Conservation (phyloP, 345 rosid species). For the Hypericum androsaemum region DNA sequence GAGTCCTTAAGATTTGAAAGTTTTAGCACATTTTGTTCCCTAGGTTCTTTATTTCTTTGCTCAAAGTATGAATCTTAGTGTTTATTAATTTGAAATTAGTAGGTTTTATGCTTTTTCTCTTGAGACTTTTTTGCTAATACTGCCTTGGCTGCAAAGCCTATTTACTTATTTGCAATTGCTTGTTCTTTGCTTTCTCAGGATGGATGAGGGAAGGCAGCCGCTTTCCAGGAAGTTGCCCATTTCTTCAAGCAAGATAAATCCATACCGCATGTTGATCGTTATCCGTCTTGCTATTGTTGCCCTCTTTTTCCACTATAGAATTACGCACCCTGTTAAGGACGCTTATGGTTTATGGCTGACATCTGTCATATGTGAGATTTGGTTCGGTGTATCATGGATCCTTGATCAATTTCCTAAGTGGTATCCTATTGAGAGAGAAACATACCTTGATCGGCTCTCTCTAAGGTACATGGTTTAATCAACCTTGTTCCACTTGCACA, state of each 20-base stretch:
- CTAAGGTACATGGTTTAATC: background rate
- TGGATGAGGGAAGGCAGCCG: conserved; percentile 6
- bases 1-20: too few species aligned
- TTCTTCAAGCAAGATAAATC: conserved; percentile 4
- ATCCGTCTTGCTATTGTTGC: conserved; percentile 2
- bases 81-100: too few species aligned
- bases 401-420: conserved; percentile 4
- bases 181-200: conserved; percentile 1
- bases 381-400: conserved; percentile 5
- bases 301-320: conserved; percentile 1
- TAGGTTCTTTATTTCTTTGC: too few species aligned
- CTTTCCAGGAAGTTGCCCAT: conserved; percentile 3
- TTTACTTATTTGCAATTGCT: background rate
- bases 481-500: too few species aligned
- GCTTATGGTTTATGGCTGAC: conserved; percentile 4
- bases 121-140: too few species aligned
- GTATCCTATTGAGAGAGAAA: conserved; percentile 4
- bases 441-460: conserved; percentile 3
- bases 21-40: too few species aligned
- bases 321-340: conserved; percentile 2
- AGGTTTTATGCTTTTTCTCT: too few species aligned
- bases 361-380: conserved; percentile 4
- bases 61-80: too few species aligned
- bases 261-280: background rate
- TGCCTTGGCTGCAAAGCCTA: too few species aligned